Evolutionary conservation across 176 grass and related monocot species (phyloP).

Genomic region (Typha latifolia): DNA sequence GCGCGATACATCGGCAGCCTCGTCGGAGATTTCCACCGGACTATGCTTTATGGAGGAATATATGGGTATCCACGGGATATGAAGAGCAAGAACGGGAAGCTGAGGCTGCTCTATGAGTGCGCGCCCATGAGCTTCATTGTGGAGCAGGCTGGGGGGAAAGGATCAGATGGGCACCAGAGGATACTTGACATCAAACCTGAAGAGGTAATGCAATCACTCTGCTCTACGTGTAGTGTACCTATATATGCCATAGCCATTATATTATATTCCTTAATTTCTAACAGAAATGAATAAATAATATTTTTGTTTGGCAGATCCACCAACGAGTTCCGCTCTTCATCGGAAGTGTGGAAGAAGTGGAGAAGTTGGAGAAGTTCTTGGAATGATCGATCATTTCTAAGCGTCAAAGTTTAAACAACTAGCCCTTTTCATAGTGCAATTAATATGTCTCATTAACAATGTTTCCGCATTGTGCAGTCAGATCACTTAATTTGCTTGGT

Average conservation of each 20-base stretch:
- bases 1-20: constrained; percentile 98
- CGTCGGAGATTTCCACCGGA: constrained; percentile 97
- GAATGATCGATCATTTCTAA: constrained; percentile 20
- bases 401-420: too few relatives aligned
- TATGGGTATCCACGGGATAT: constrained; percentile 84
- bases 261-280: too few relatives aligned
- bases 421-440: too few relatives aligned
- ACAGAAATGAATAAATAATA: background rate
- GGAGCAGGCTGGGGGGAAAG: constrained; percentile 94
- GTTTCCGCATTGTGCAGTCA: too few relatives aligned
- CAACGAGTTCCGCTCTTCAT: constrained; percentile 96
- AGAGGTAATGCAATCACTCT: constrained; percentile 33
- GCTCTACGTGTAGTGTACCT: too few relatives aligned
- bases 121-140: constrained; percentile 99
- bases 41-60: constrained; percentile 95
- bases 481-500: too few relatives aligned
- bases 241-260: too few relatives aligned
- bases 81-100: constrained; percentile 98
- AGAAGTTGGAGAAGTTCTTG: constrained; percentile 89
- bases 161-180: constrained; percentile 79
- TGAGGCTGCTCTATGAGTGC: constrained; percentile 94
- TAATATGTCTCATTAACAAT: too few relatives aligned
- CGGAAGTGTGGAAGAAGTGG: constrained; percentile 90
- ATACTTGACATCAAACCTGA: constrained; percentile 79
- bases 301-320: constrained; percentile 45